Conservation (phyloP, 2,329 filamentous ascomycete genomes). For the Scedosporium minutisporum region DNA sequence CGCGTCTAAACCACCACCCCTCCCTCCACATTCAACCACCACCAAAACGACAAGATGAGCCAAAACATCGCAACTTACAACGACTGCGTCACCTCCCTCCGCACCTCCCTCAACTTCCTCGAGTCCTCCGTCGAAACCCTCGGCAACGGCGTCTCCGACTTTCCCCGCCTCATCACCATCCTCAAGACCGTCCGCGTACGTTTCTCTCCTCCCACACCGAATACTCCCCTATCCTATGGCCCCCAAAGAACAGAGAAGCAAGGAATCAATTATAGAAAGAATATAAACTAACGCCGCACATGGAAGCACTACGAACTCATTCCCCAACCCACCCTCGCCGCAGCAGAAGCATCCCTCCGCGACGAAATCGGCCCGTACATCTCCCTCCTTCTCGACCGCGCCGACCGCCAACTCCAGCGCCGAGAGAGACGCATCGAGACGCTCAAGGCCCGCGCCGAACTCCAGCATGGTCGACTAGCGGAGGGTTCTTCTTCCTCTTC, state of each 20-base stretch:
- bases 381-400: conserved; percentile 65
- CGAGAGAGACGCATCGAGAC: conserved; percentile 75
- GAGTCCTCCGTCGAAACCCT: conserved; percentile 50
- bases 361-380: conserved; percentile 88
- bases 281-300: not conserved
- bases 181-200: conserved; percentile 49
- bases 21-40: not conserved
- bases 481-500: conserved; percentile 13
- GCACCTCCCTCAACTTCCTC: conserved; percentile 50
- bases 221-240: not conserved
- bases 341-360: conserved; percentile 74
- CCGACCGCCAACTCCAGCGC: conserved; percentile 74
- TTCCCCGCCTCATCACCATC: conserved; percentile 44
- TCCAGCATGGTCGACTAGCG: conserved; percentile 63
- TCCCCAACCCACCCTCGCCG: conserved; percentile 70
- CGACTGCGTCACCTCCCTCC: conserved; percentile 51
- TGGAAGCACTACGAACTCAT: conserved; percentile 83
- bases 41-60: not conserved
- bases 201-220: conserved; percentile 5
- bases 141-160: conserved; percentile 46
- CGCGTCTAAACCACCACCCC: not conserved
- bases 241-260: conserved; percentile 41
- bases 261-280: not conserved
- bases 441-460: conserved; percentile 70
- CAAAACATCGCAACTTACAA: conserved; percentile 29